Base-by-base conservation (phyloP, 768 basidiomycete species). In the Podaxis carcinomalis region DNA sequence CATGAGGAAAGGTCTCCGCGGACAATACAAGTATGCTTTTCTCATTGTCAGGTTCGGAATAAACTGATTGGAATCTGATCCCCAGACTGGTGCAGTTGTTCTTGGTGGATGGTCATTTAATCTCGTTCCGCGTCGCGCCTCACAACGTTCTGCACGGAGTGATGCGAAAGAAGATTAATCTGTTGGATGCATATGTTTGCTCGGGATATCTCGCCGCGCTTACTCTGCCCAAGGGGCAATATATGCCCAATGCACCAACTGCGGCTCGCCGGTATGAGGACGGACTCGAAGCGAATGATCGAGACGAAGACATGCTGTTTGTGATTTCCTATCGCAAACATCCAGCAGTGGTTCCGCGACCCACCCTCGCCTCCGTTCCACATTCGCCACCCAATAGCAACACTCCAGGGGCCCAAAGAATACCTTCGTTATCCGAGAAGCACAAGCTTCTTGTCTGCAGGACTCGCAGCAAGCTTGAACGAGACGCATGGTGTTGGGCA, bases 401-500 rank as follows among this genome's bases (percentile, higher is more conserved):
- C 42, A 51, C 37, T 39, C 9, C 42, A 39, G 52, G 36, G 46
- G 56, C 68, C 23, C 71, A 72, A 58, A 59, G 63, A 7, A 65
- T 86, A 36, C 92, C 83, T 35, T 69, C 75, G 25, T 73, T 87
- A 57, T 85, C 79, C 49, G 79, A 77, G 62, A 86, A 85, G 66
- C 75, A 83, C 62, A 87, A 88, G 70, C 66, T 86, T 58, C 66
- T 82, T 14, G 80, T 94, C 1, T 88, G 90, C 66, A 82, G 86
- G 63, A 86, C 89, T 55, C 79, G 94, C 69, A 93, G 86, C 68
- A 86, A 87, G 74, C 77, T 98, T 39, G 96, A 98, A 73, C 78
- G 95, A 28, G 95, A 98, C 72, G 81, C 88, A 28, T 98, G 95
- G 95, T 93, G 93, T 66, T 97, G 92, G 90, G 93, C 92, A 0